phyloP scores from a whole-genome alignment of 805 yeast genomes.

The Myxozyma melibiosi region DNA sequence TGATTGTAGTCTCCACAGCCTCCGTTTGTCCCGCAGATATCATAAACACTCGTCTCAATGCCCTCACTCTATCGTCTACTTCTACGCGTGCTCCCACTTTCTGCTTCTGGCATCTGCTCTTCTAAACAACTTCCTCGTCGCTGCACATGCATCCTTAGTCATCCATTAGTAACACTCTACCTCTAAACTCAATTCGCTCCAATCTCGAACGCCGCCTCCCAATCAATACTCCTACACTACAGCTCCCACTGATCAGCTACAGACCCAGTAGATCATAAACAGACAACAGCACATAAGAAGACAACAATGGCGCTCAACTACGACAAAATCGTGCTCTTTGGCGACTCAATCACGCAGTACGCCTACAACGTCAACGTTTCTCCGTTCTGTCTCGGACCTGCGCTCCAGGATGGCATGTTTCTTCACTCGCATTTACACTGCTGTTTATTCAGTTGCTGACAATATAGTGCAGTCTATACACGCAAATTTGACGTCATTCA shows the following conservation, averaged over 20 bases:
- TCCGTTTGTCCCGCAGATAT: too few species aligned
- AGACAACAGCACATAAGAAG: background rate
- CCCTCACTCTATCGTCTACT: too few species aligned
- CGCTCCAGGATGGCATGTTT: constrained; percentile 44
- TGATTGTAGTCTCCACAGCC: too few species aligned
- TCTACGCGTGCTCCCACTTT: too few species aligned
- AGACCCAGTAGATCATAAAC: background rate
- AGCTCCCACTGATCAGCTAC: background rate
- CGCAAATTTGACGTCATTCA: constrained; percentile 68
- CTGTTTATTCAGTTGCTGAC: background rate
- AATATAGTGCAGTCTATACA: constrained; percentile 43
- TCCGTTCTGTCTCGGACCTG: constrained; percentile 56
- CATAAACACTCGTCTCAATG: too few species aligned
- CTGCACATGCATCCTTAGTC: too few species aligned
- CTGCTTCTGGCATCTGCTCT: too few species aligned
- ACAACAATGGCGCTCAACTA: constrained; percentile 19
- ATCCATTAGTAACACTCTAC: too few species aligned
- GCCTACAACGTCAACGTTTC: constrained; percentile 45
- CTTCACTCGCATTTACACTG: background rate
- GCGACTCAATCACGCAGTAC: constrained; percentile 71
- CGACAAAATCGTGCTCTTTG: constrained; percentile 60
- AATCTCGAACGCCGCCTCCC: too few species aligned
- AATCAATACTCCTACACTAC: background rate
- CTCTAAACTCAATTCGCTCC: too few species aligned
- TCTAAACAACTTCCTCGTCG: too few species aligned